A percentile compares a stretch with the other conserved stretches of the same genome.
phyloP scores from a whole-genome alignment of 2,329 filamentous ascomycete genomes.

The Cladosporium oxysporum region DNA sequence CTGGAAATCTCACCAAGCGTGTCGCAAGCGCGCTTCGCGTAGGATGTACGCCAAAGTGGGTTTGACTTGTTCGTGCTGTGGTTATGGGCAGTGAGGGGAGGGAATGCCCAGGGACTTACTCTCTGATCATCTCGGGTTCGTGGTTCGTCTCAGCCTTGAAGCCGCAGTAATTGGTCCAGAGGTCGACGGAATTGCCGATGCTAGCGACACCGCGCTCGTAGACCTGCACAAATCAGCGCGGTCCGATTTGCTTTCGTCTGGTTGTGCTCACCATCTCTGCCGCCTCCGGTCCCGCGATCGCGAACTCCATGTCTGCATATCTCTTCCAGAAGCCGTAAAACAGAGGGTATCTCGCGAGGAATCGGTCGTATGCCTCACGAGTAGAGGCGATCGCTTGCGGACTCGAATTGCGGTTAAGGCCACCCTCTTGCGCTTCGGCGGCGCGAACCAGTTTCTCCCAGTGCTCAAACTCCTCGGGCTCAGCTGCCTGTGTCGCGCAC shows the following conservation, averaged over 20 bases:
- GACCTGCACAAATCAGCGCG: constrained; percentile 57
- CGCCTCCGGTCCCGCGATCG: constrained; percentile 92
- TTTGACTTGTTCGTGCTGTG: constrained; percentile 21
- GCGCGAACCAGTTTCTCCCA: constrained; percentile 92
- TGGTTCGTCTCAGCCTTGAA: constrained; percentile 99
- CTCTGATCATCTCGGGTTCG: constrained; percentile 92
- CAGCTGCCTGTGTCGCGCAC: constrained; percentile 53
- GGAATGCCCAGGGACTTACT: constrained; percentile 84
- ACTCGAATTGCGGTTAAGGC: constrained; percentile 93
- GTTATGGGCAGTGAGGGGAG: constrained; percentile 54
- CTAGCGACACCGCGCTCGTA: constrained; percentile 95
- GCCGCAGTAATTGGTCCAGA: constrained; percentile 96
- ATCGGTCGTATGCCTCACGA: constrained; percentile 85
- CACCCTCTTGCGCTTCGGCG: constrained; percentile 83
- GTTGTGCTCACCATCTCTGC: constrained; percentile 78
- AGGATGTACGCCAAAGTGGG: constrained; percentile 19
- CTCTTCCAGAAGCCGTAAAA: constrained; percentile 99
- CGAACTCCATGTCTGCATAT: constrained; percentile 96
- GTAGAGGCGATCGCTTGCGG: constrained; percentile 87
- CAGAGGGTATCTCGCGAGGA: constrained; percentile 90
- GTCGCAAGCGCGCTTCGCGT: constrained; percentile 18
- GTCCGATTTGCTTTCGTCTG: constrained; percentile 30
- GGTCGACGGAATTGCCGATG: constrained; percentile 88
- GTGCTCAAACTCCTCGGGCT: constrained; percentile 87
- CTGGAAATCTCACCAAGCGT: constrained; percentile 34